Percentiles rank a stretch among this genome's conserved stretches.
Evolutionary conservation across 1,139 yeast species (phyloP).

Genomic region (Scheffersomyces segobiensis): DNA sequence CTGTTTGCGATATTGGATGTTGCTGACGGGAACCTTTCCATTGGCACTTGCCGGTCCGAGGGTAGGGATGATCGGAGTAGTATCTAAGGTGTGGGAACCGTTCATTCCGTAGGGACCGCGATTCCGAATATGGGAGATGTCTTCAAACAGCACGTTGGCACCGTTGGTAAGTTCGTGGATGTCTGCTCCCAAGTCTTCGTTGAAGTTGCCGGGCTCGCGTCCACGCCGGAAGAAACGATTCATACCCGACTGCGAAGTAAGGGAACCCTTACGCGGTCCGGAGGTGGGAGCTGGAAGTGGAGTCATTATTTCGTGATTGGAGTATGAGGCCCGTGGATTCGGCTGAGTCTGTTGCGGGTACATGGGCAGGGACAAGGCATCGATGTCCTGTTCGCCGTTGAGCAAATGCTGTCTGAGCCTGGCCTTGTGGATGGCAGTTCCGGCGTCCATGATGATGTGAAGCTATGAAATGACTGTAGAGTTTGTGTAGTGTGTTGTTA

Average conservation of each 20-base stretch:
- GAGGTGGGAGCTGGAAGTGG: constrained; percentile 15
- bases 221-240: constrained; percentile 45
- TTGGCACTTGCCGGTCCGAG: constrained; percentile 26
- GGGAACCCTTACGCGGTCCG: constrained; percentile 35
- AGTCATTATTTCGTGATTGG: constrained; percentile 23
- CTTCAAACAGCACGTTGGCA: constrained; percentile 57
- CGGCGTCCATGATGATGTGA: constrained; percentile 19
- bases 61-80: constrained; percentile 77
- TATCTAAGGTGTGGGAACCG: constrained; percentile 42
- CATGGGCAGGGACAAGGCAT: constrained; percentile 13
- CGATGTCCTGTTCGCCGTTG: constrained; percentile 30
- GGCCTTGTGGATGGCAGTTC: constrained; percentile 19
- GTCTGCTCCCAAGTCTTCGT: constrained; percentile 55
- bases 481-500: not conserved
- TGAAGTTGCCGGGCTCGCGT: constrained; percentile 29
- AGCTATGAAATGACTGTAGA: too few species aligned
- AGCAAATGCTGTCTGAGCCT: constrained; percentile 37
- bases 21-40: constrained; percentile 30
- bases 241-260: constrained; percentile 42
- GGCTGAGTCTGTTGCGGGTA: constrained; percentile 7
- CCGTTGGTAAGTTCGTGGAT: constrained; percentile 42
- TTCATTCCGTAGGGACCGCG: constrained; percentile 61
- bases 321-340: constrained; percentile 6
- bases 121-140: constrained; percentile 61
- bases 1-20: constrained; percentile 65